Conservation (phyloP, 192 early-diverging fungal genomes). For the Entomortierella chlamydospora region DNA sequence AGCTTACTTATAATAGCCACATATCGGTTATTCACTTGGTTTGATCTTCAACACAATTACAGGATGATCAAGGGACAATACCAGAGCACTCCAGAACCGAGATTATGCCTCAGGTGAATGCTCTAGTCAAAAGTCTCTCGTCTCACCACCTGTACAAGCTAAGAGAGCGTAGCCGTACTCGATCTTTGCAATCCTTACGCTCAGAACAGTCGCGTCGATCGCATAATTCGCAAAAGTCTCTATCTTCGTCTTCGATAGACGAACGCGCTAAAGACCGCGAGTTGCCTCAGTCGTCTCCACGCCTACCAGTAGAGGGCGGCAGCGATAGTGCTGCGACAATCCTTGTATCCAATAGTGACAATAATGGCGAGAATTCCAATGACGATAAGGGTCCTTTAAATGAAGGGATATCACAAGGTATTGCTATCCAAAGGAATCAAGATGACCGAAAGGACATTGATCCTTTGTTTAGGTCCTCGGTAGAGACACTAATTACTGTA, state of each 20-base stretch:
- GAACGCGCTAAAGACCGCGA: not conserved
- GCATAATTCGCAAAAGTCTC: not conserved
- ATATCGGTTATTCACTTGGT: no score
- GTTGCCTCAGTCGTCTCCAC: not conserved
- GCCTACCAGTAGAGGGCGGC: not conserved
- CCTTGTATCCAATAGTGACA: no score
- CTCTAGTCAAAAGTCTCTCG: not conserved
- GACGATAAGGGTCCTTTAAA: no score
- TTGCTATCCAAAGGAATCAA: no score
- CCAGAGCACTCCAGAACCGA: not conserved
- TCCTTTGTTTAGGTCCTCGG: no score
- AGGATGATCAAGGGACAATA: slow-evolving; percentile 2
- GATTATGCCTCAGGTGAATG: not conserved
- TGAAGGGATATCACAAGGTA: no score
- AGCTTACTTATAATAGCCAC: no score
- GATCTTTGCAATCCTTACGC: not conserved
- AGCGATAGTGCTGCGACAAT: not conserved
- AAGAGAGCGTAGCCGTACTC: not conserved
- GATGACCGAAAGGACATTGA: no score
- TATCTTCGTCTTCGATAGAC: not conserved
- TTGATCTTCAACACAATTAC: no score
- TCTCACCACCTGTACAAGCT: not conserved
- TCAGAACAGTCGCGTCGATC: not conserved
- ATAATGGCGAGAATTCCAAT: no score
- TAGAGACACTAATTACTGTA: no score